Evolutionary conservation across 1,284 basidiomycete genomes (phyloP).

Genomic region (Irpex sp.): DNA sequence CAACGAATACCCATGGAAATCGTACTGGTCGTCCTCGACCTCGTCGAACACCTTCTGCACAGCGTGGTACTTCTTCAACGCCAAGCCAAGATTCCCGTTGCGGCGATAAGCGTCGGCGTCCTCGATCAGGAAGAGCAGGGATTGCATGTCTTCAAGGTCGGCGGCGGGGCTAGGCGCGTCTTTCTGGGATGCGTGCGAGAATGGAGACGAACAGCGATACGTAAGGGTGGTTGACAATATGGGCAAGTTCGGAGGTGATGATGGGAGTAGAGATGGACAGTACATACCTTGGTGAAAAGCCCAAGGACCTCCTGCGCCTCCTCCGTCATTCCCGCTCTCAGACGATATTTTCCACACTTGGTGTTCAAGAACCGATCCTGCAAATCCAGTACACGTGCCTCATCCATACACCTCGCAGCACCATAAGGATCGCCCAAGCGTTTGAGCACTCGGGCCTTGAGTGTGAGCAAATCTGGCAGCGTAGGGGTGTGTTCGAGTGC

Average conservation of each 20-base stretch:
- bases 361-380: slow-evolving; percentile 97
- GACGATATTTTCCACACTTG: slow-evolving; percentile 89
- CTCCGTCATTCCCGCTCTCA: slow-evolving; percentile 76
- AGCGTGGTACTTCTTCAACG: slow-evolving; percentile 84
- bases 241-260: not conserved
- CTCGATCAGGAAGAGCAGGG: slow-evolving; percentile 84
- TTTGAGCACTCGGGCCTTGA: slow-evolving; percentile 84
- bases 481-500: slow-evolving; percentile 89
- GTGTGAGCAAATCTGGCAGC: slow-evolving; percentile 87
- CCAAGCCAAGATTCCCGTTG: slow-evolving; percentile 69
- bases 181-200: slow-evolving; percentile 48
- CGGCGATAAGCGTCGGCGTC: slow-evolving; percentile 74
- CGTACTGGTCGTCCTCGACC: slow-evolving; percentile 95
- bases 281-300: slow-evolving; percentile 82
- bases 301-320: slow-evolving; percentile 76
- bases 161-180: slow-evolving; percentile 73
- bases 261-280: not conserved
- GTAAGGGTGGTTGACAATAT: no score
- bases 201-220: not conserved
- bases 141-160: slow-evolving; percentile 97
- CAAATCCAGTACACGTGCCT: slow-evolving; percentile 84
- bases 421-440: slow-evolving; percentile 78
- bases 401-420: slow-evolving; percentile 78
- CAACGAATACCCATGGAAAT: slow-evolving; percentile 96
- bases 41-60: slow-evolving; percentile 85